A percentile compares a stretch with the other conserved stretches of the same genome.
Conservation (phyloP, 108 stramenopile genomes). For the Asterionellopsis glacialis region DNA sequence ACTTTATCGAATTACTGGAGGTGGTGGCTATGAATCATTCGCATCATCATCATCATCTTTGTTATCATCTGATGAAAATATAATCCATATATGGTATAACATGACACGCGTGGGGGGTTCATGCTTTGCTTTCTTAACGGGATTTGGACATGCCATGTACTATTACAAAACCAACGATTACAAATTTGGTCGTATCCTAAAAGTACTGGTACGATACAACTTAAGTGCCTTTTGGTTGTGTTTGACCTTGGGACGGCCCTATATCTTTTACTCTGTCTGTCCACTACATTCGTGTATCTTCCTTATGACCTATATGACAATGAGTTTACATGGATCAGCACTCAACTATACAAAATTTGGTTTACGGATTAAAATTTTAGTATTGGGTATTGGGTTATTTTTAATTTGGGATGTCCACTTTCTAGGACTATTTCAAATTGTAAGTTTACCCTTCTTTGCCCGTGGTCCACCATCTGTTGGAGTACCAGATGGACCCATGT, state of each 20-base stretch:
- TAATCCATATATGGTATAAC: conserved; percentile 59
- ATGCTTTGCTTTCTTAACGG: conserved; percentile 82
- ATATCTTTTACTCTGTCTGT: conserved; percentile 80
- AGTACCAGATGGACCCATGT: conserved; percentile 32
- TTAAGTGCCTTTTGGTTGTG: conserved; percentile 69
- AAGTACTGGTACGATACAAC: conserved; percentile 78
- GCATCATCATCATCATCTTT: conserved; percentile 25
- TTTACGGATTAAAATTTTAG: conserved; percentile 62
- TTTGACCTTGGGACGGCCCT: conserved; percentile 48
- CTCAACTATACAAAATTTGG: conserved; percentile 60
- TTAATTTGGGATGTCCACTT: conserved; percentile 56
- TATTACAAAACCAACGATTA: conserved; percentile 62
- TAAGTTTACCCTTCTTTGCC: conserved; percentile 30
- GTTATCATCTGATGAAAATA: conserved; percentile 32
- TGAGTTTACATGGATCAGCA: conserved; percentile 28
- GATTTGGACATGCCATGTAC: conserved; percentile 80
- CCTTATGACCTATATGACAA: conserved; percentile 58
- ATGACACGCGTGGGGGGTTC: conserved; percentile 69
- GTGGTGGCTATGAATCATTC: conserved; percentile 33
- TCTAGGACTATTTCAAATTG: conserved; percentile 23
- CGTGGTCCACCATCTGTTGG: conserved; percentile 20
- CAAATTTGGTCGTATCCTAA: conserved; percentile 56
- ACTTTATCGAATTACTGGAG: conserved; percentile 66
- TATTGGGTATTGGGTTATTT: conserved; percentile 28
- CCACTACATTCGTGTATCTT: conserved; percentile 79